These are phyloP conservation scores for Lentinula sp. DNA, from an alignment of 768 basidiomycete species.

Conservation along the genomic window DNA sequence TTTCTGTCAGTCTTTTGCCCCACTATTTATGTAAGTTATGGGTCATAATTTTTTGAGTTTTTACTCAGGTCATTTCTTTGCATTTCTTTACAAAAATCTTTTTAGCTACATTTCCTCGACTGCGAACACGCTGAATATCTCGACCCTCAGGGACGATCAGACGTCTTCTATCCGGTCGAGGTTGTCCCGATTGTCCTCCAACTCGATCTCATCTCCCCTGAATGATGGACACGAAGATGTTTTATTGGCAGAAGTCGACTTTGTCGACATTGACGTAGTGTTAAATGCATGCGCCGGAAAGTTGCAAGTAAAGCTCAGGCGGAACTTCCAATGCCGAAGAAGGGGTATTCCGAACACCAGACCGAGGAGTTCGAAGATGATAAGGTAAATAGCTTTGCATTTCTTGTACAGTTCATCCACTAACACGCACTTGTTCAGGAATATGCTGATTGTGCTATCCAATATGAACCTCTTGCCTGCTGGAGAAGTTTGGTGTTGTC, in stretches of 20 bases:
- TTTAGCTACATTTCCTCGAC: slow-evolving; percentile 80
- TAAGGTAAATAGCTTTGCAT: not conserved
- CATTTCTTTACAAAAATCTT: not conserved
- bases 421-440: slow-evolving; percentile 54
- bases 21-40: slow-evolving; percentile 43
- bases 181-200: no score
- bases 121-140: slow-evolving; percentile 75
- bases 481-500: slow-evolving; percentile 95
- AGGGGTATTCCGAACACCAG: slow-evolving; percentile 21
- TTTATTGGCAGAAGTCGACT: no score
- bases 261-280: no score
- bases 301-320: slow-evolving; percentile 59
- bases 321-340: slow-evolving; percentile 39
- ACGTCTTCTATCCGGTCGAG: slow-evolving; percentile 63
- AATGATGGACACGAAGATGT: no score
- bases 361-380: not conserved
- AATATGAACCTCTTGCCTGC: slow-evolving; percentile 64
- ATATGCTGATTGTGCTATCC: slow-evolving; percentile 69
- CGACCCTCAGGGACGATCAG: slow-evolving; percentile 69
- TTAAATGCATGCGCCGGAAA: slow-evolving; percentile 85
- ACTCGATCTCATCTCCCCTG: no score
- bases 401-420: not conserved
- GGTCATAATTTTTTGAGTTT: not conserved
- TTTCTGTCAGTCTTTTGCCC: not conserved
- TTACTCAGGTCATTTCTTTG: not conserved